Evolutionary conservation across 1,284 basidiomycete species (phyloP).

Genomic region (Thelephora terrestris): DNA sequence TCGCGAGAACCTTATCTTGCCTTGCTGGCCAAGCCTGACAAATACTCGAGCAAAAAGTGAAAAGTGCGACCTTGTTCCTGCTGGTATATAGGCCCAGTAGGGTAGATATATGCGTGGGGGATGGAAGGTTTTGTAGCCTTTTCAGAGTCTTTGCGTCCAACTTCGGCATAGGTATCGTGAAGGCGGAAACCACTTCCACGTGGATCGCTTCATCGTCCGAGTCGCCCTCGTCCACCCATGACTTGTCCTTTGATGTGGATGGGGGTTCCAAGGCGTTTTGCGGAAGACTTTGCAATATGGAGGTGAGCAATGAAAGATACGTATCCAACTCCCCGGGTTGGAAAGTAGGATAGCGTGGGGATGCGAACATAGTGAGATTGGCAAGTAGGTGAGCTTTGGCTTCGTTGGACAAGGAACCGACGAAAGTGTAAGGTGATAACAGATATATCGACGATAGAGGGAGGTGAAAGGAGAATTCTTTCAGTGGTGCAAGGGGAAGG

Average conservation of each 20-base stretch:
- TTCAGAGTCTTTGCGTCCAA: conserved; percentile 49
- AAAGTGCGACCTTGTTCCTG: conserved; percentile 31
- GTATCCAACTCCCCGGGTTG: conserved; percentile 33
- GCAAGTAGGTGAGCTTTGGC: conserved; percentile 49
- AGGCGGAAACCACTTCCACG: conserved; percentile 30
- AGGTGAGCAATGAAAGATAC: conserved; percentile 44
- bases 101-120: conserved; percentile 38
- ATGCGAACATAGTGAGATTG: conserved; percentile 52
- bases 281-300: conserved; percentile 46
- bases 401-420: conserved; percentile 16
- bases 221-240: conserved; percentile 28
- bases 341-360: conserved; percentile 42
- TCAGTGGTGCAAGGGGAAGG: conserved; percentile 43
- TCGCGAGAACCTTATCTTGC: conserved; percentile 41
- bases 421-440: conserved; percentile 23
- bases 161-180: conserved; percentile 25
- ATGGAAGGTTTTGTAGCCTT: conserved; percentile 40
- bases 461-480: conserved; percentile 32
- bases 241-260: conserved; percentile 9
- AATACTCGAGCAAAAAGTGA: conserved; percentile 45
- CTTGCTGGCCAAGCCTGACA: conserved; percentile 47
- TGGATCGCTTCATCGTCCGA: conserved; percentile 29
- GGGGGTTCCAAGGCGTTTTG: conserved; percentile 38
- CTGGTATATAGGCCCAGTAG: conserved; percentile 34
- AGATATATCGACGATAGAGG: conserved; percentile 30